Evolutionary conservation across 2,329 filamentous ascomycete species (phyloP).

Genomic region (Rhinocladiella mackenziei): DNA sequence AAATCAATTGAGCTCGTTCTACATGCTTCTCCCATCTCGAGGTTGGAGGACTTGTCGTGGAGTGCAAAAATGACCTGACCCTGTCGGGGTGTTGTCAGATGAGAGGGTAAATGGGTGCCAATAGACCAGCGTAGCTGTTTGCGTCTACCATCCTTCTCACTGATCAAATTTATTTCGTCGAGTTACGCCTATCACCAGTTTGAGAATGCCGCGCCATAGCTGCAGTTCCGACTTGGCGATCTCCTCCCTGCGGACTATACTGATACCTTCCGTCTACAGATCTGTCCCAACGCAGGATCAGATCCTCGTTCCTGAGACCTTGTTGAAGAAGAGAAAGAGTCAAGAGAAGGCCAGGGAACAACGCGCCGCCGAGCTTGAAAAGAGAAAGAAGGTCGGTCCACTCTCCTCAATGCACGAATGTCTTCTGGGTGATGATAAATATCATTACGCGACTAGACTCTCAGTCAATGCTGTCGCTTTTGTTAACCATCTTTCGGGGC

Average conservation of each 20-base stretch:
- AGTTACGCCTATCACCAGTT: constrained; percentile 67
- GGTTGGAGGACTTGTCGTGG: constrained; percentile 29
- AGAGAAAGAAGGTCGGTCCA: constrained; percentile 81
- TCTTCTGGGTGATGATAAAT: constrained; percentile 77
- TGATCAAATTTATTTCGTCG: constrained; percentile 75
- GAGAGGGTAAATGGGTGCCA: constrained; percentile 48
- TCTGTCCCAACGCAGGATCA: constrained; percentile 91
- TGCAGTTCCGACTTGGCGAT: constrained; percentile 89
- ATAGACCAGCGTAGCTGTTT: constrained; percentile 17
- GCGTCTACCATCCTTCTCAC: constrained; percentile 49
- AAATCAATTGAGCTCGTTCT: constrained; percentile 67
- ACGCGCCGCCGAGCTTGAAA: constrained; percentile 70
- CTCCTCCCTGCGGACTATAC: constrained; percentile 76
- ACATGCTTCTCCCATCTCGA: constrained; percentile 19
- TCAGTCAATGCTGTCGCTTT: constrained; percentile 93
- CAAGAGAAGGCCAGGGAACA: constrained; percentile 98
- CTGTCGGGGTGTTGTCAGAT: constrained; percentile 70
- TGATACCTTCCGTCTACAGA: constrained; percentile 58
- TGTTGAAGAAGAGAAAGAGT: constrained; percentile 99
- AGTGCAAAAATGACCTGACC: constrained; percentile 47
- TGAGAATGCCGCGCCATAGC: constrained; percentile 87
- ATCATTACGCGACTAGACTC: constrained; percentile 88
- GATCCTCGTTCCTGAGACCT: constrained; percentile 96
- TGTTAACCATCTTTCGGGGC: constrained; percentile 99
- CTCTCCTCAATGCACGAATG: constrained; percentile 35